Evolutionary conservation across 1,284 basidiomycete species (phyloP).

Genomic region (Afroboletus lepidellus): DNA sequence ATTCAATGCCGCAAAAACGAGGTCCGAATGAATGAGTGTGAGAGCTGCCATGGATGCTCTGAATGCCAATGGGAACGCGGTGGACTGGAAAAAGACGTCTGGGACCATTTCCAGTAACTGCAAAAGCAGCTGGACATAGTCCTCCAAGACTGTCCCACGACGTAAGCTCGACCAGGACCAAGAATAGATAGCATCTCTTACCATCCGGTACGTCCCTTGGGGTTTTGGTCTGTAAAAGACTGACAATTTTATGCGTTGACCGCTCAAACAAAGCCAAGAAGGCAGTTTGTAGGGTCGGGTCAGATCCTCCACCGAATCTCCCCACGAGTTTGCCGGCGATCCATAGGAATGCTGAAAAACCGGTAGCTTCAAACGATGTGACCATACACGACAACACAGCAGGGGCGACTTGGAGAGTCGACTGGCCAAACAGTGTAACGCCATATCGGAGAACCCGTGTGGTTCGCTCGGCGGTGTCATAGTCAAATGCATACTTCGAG

Average conservation of each 20-base stretch:
- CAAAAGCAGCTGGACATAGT: slow-evolving; percentile 84
- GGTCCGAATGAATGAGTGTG: slow-evolving; percentile 77
- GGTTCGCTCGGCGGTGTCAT: slow-evolving; percentile 80
- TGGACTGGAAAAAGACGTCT: slow-evolving; percentile 74
- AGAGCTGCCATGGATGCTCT: slow-evolving; percentile 75
- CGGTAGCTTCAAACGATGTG: slow-evolving; percentile 76
- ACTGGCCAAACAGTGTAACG: slow-evolving; percentile 75
- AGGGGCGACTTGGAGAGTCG: slow-evolving; percentile 68
- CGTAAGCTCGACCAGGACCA: neutral
- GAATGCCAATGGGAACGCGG: slow-evolving; percentile 75
- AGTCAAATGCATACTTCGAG: slow-evolving; percentile 75
- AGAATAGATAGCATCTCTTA: slow-evolving; percentile 34
- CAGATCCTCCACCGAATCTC: slow-evolving; percentile 68
- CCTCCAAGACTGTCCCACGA: slow-evolving; percentile 79
- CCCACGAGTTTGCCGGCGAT: slow-evolving; percentile 83
- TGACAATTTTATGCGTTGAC: slow-evolving; percentile 68
- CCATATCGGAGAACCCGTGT: slow-evolving; percentile 88
- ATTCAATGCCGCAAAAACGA: slow-evolving; percentile 81
- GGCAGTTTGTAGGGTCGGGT: slow-evolving; percentile 49
- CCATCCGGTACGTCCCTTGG: slow-evolving; percentile 82
- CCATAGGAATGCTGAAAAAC: slow-evolving; percentile 91
- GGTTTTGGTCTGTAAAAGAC: slow-evolving; percentile 62
- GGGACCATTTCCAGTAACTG: slow-evolving; percentile 71
- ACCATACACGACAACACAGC: slow-evolving; percentile 77
- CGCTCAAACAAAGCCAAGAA: slow-evolving; percentile 73